Evolutionary conservation across 805 yeast genomes (phyloP).

Genomic region (Wickerhamiella parazyma): DNA sequence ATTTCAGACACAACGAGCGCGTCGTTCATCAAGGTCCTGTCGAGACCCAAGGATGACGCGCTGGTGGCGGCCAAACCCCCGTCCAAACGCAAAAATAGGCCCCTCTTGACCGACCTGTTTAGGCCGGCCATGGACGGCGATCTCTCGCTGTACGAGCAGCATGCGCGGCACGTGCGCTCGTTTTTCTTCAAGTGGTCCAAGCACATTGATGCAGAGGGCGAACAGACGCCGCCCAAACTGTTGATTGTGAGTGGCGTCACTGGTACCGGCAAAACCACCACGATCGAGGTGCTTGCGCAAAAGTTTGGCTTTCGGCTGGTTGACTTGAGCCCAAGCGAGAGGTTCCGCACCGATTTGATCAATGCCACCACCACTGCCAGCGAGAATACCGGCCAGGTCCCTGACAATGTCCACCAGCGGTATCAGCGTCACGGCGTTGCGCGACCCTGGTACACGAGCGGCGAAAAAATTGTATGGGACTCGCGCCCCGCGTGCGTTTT

Average conservation of each 20-base stretch:
- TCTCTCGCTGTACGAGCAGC: conserved; percentile 5
- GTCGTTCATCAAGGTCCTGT: neutral
- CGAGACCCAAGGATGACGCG: neutral
- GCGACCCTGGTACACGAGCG: neutral
- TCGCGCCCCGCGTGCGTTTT: conserved; percentile 8
- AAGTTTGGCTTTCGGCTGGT: conserved; percentile 6
- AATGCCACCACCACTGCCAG: conserved; percentile 4
- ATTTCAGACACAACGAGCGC: neutral
- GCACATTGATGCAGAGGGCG: conserved; percentile 1
- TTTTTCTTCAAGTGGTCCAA: conserved; percentile 4
- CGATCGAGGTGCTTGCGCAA: conserved; percentile 52
- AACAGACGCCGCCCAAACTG: conserved; percentile 29
- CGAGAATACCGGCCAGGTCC: conserved; percentile 5
- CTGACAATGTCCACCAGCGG: neutral
- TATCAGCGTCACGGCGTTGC: neutral
- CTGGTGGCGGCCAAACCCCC: neutral
- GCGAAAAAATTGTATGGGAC: conserved; percentile 5
- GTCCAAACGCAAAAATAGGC: neutral
- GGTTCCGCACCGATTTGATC: neutral
- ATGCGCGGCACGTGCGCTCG: conserved; percentile 5
- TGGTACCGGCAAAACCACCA: conserved; percentile 84
- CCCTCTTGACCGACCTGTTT: conserved; percentile 3
- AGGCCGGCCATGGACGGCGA: conserved; percentile 2
- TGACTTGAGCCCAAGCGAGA: neutral
- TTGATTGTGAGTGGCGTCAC: conserved; percentile 82